These are phyloP conservation scores for Butyriboletus appendiculatus DNA, from an alignment of 1,284 basidiomycete genomes.

Conservation along the genomic window DNA sequence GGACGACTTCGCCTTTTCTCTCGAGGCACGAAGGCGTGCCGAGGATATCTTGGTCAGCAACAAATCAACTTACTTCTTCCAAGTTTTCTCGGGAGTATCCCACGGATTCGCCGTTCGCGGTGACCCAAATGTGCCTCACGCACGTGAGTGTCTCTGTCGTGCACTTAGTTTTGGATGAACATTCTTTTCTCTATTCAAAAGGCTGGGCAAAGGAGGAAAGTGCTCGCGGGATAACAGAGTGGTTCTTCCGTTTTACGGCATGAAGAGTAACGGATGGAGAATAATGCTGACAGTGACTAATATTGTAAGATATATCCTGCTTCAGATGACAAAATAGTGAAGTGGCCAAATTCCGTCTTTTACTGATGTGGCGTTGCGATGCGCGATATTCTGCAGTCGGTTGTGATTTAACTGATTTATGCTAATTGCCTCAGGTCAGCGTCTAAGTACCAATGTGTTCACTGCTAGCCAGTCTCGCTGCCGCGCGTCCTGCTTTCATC, in stretches of 20 bases:
- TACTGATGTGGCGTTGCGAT: background rate
- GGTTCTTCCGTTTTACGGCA: slow-evolving; percentile 16
- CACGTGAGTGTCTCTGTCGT: slow-evolving; percentile 30
- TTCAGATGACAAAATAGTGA: background rate
- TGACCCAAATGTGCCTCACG: slow-evolving; percentile 16
- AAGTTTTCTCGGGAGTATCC: slow-evolving; percentile 33
- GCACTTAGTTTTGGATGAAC: background rate
- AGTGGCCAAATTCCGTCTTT: background rate
- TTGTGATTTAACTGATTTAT: background rate
- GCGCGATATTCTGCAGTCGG: background rate
- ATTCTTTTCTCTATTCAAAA: background rate
- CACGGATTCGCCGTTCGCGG: slow-evolving; percentile 37
- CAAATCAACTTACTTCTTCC: slow-evolving; percentile 27
- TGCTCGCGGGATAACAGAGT: slow-evolving; percentile 19
- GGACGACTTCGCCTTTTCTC: slow-evolving; percentile 27
- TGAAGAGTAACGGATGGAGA: background rate
- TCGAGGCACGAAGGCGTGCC: slow-evolving; percentile 22
- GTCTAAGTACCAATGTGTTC: background rate
- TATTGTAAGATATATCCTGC: slow-evolving; percentile 4
- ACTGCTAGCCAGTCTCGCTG: slow-evolving; percentile 32
- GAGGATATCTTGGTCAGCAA: slow-evolving; percentile 29
- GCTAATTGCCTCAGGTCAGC: background rate
- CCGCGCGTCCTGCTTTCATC: slow-evolving; percentile 53
- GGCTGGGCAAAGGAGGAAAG: slow-evolving; percentile 26
- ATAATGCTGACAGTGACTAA: background rate